phyloP scores from a whole-genome alignment of 176 grass and related monocot species.

The Oryza glumipatula region DNA sequence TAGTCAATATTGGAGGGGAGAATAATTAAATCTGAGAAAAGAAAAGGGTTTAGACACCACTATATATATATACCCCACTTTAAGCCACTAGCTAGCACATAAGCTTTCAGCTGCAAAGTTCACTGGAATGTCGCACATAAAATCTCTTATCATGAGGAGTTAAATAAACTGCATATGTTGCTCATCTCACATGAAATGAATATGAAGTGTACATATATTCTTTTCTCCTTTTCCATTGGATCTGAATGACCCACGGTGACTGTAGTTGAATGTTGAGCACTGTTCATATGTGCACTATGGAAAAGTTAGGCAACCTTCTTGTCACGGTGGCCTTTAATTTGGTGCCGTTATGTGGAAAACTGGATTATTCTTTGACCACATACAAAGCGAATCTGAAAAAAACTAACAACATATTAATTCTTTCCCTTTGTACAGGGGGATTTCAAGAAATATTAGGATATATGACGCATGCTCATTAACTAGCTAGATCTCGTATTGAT shows the following conservation, averaged over 20 bases:
- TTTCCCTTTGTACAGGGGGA: neutral
- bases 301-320: slow-evolving; percentile 62
- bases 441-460: neutral
- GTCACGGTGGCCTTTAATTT: slow-evolving; percentile 35
- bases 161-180: slow-evolving; percentile 15
- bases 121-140: neutral
- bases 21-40: neutral
- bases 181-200: neutral
- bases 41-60: neutral
- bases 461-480: neutral
- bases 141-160: neutral
- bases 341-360: slow-evolving; percentile 35
- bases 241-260: slow-evolving; percentile 42
- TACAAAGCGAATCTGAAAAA: slow-evolving; percentile 27
- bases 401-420: neutral
- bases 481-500: neutral
- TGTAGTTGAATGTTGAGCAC: slow-evolving; percentile 42
- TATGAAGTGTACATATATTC: slow-evolving; percentile 35
- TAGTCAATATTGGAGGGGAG: neutral
- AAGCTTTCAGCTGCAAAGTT: neutral
- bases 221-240: slow-evolving; percentile 25
- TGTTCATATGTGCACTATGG: slow-evolving; percentile 44
- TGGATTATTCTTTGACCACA: slow-evolving; percentile 47
- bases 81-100: neutral
- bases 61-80: neutral